These are phyloP conservation scores for Turnera subulata DNA, from an alignment of 345 rosid genomes.

Conservation along the genomic window DNA sequence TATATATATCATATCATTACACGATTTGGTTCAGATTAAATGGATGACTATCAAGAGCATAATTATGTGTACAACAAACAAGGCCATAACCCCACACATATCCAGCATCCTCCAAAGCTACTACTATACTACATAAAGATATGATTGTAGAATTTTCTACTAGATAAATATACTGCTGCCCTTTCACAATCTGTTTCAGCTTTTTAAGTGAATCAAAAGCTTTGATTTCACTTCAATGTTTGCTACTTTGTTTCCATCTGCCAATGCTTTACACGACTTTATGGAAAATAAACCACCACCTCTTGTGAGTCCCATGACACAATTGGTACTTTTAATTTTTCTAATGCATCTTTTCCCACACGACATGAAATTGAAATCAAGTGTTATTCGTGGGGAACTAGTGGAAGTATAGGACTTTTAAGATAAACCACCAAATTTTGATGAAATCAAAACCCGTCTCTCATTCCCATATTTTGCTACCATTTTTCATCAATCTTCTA, in stretches of 20 bases:
- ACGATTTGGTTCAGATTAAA: not conserved
- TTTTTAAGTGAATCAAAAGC: not conserved
- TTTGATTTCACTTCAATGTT: not conserved
- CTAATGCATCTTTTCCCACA: not conserved
- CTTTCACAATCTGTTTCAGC: not conserved
- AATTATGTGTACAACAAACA: no score
- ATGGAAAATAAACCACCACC: not conserved
- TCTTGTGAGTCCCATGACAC: not conserved
- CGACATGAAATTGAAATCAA: slow-evolving; percentile 4
- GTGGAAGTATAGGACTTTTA: not conserved
- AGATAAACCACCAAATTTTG: no score
- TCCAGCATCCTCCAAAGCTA: slow-evolving; percentile 7
- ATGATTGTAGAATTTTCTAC: no score
- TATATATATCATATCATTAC: slow-evolving; percentile 2
- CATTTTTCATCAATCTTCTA: no score
- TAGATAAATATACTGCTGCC: not conserved
- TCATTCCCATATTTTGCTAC: no score
- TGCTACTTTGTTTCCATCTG: not conserved
- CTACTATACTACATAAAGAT: no score
- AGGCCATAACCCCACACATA: not conserved
- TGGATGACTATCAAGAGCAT: no score
- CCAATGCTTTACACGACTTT: not conserved
- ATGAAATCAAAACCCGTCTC: no score
- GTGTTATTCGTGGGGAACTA: slow-evolving; percentile 3
- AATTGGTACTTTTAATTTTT: not conserved